Percentiles rank a stretch among this genome's conserved stretches.
These are phyloP conservation scores for Magnaporthiopsis rhizophila DNA, from an alignment of 2,329 filamentous ascomycete species.

Conservation along the genomic window DNA sequence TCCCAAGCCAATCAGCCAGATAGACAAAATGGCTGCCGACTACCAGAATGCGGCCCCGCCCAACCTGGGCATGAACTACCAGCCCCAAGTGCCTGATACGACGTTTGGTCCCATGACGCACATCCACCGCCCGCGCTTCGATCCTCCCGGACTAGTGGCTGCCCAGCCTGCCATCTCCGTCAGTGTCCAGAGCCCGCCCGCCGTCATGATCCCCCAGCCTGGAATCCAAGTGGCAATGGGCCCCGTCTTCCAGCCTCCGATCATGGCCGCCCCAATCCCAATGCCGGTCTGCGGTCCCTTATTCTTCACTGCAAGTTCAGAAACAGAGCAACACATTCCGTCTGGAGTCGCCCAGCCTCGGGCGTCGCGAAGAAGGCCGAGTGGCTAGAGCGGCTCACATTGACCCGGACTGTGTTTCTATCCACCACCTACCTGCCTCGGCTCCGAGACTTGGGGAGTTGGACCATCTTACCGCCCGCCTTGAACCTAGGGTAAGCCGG, in stretches of 20 bases:
- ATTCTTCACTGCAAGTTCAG: conserved; percentile 6
- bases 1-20: background rate
- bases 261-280: background rate
- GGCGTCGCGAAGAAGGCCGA: background rate
- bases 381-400: background rate
- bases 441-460: background rate
- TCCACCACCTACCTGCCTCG: background rate
- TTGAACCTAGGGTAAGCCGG: background rate
- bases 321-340: background rate
- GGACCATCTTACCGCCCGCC: background rate
- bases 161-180: conserved; percentile 9
- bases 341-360: background rate
- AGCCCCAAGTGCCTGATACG: conserved; percentile 52
- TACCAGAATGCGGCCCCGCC: conserved; percentile 36
- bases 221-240: conserved; percentile 4
- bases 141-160: conserved; percentile 25
- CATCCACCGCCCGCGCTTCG: conserved; percentile 46
- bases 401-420: background rate
- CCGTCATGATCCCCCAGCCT: background rate
- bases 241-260: background rate
- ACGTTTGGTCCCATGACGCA: conserved; percentile 47
- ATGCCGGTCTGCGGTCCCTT: conserved; percentile 5
- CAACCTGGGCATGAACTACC: conserved; percentile 40
- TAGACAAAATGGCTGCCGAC: conserved; percentile 24
- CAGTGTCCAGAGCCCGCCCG: conserved; percentile 4